Base-by-base conservation (phyloP, 306 rosid species). In the Rubus parviflorus region DNA sequence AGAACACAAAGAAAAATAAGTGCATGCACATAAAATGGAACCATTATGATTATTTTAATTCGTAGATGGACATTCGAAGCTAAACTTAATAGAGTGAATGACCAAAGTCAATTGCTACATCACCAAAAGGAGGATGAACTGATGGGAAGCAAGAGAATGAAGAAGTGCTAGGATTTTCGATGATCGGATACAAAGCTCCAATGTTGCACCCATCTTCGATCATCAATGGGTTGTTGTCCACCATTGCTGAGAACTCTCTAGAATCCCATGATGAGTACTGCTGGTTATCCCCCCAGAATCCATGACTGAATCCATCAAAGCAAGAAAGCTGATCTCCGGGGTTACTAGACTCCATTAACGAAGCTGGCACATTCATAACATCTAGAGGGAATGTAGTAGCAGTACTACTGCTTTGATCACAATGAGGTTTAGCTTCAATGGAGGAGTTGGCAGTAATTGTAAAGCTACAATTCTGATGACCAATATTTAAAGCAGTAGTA, bases 221-320 rank as follows among this genome's bases (percentile, higher is more conserved):
- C 81, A 83, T 75, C 69, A 82, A 70, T 19, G 85, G 53, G 17
- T 72, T 78, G 68, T 56, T 73, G 62, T 80, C 87, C 61, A 84
- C 67, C 70, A 88, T 83, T 72, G 89, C 88, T 62, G 97, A 94
- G 58, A 92, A 90, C 70, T 92, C 98, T 68, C 84, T 83, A 4
- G 83, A 75, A 72, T 65, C 96, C 94, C 89, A 83, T 76, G 84
- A n/a, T 10, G 56, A 65, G 70, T 69, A 61, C 14, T 81, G 72
- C 72, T 84, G 85, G 57, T 74, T 64, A 58, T 77, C 64, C 41
- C 84, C 88, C 89, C 88, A 89, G 16, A 83, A 66, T 61, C 92
- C 98, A 46, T 81, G 81, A 77, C 82, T 77, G 40, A 82, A 22
- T 76, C 85, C 91, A 82, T 86, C 86, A 77, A 83, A 81, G 83